A percentile compares a stretch with the other conserved stretches of the same genome.
phyloP scores from a whole-genome alignment of 108 stramenopile species.

The Nannochloropsis salina region DNA sequence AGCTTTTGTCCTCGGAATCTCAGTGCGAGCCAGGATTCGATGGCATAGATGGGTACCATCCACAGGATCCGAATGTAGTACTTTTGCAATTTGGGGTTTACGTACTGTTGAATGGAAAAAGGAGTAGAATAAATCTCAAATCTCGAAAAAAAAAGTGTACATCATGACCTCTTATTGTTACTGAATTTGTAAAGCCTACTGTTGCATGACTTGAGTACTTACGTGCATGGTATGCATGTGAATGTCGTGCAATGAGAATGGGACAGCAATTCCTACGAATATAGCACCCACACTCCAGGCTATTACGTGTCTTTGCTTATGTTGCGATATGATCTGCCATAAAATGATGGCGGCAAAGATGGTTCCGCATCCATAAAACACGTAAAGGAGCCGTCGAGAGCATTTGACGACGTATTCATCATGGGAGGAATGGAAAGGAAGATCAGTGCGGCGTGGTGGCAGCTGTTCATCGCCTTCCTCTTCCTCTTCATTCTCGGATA shows the following conservation, averaged over 20 bases:
- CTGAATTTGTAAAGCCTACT: too few species aligned
- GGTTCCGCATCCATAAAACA: neutral
- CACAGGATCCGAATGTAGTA: conserved; percentile 70
- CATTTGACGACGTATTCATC: neutral
- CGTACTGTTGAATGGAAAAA: neutral
- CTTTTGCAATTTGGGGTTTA: conserved; percentile 57
- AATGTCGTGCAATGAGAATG: neutral
- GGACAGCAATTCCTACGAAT: neutral
- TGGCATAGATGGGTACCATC: conserved; percentile 83
- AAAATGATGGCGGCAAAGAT: neutral
- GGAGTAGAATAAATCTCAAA: conserved; percentile 53
- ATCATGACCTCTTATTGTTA: too few species aligned
- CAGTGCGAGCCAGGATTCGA: conserved; percentile 81
- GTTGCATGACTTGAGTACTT: neutral
- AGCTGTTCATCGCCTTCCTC: neutral
- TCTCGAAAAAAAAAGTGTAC: too few species aligned
- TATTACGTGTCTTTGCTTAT: neutral
- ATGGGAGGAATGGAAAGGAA: neutral
- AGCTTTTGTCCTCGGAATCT: conserved; percentile 50
- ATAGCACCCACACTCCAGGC: neutral
- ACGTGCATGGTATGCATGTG: neutral
- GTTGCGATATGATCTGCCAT: neutral
- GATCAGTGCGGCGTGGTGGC: neutral
- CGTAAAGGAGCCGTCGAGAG: neutral
- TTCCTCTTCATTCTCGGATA: neutral